Base-by-base conservation (phyloP, 805 yeast genomes). In the Pichia sporocuriosa region DNA sequence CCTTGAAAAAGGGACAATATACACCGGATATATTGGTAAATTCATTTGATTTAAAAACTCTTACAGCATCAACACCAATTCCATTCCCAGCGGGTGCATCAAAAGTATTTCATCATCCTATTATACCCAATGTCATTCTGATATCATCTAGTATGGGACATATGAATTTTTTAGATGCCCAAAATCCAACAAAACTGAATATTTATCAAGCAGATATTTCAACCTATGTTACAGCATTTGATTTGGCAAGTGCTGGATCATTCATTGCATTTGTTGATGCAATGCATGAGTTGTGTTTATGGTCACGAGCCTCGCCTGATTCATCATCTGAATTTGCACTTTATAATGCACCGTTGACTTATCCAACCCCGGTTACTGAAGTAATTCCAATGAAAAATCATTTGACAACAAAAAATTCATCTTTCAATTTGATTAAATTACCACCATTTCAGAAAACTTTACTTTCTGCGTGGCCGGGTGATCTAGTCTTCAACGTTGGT, bases 61-160 rank as follows among this genome's bases (percentile, higher is more conserved):
- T 84, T 75, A 72, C 75, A 39, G 72, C 88, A 2, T 61, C 81
- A 42, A 68, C 94, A 0, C 96, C 97, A 3, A 69, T 90, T 7
- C 77, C 96, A 4, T 87, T 88, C 54, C 88, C 93, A 1, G 81
- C 88, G 0, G 97, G 97, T 11, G 96, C 97, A 1, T 72, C 84
- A 9, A 84, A 74, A 56, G 93, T 83, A 1, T 72, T 84, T 37
- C 69, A 90, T 47, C 97, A 90, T 63, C 97, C 97, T 6, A 82
- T 84, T 46, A 57, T 88, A 37, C 84, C 96, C 6, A 83, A 84
- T 29, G 78, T 83, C 27, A 75, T 87, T 34, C 59, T 87, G 4
- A 78, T 85, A 7, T 82, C 86, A 0, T 83, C 96, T 0, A 70
- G 70, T 17, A 61, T 75, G 19, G 97, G 97, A 15, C 90, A 87